Percentiles rank a stretch among this genome's conserved stretches.
phyloP scores from a whole-genome alignment of 345 rosid species.

The Lagerstroemia speciosa region DNA sequence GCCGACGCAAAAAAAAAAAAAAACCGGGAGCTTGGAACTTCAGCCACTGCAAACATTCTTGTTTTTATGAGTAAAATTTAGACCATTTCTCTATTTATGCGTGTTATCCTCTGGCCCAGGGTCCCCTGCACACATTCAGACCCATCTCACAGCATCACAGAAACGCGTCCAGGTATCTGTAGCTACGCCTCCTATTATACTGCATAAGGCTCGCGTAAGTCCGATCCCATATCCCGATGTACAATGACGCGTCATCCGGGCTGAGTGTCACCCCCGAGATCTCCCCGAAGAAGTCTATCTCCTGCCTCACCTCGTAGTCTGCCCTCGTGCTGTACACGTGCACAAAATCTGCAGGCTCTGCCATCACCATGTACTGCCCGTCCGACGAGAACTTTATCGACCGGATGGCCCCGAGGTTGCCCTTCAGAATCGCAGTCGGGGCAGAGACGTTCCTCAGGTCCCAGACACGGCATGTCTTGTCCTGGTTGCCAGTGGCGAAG shows the following conservation, averaged over 20 bases:
- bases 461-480: slow-evolving; percentile 61
- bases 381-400: slow-evolving; percentile 48
- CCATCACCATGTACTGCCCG: slow-evolving; percentile 48
- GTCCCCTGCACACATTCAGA: background rate
- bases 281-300: slow-evolving; percentile 67
- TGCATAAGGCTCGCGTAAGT: slow-evolving; percentile 53
- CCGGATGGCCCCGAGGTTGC: slow-evolving; percentile 51
- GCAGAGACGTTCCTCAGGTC: slow-evolving; percentile 40
- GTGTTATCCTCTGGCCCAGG: no score
- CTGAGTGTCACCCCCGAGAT: slow-evolving; percentile 55
- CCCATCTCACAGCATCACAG: slow-evolving; percentile 9
- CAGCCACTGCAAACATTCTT: background rate
- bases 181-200: slow-evolving; percentile 29
- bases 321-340: slow-evolving; percentile 40
- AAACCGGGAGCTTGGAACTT: background rate
- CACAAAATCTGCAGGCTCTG: slow-evolving; percentile 62
- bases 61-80: no score
- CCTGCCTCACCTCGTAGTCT: slow-evolving; percentile 33
- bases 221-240: slow-evolving; percentile 56
- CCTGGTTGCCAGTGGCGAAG: slow-evolving; percentile 62
- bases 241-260: slow-evolving; percentile 49
- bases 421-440: slow-evolving; percentile 38
- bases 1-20: no score
- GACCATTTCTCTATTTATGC: no score
- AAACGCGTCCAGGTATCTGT: slow-evolving; percentile 43